Base-by-base conservation (phyloP, 257 asterid genomes). In the Pogostemon cablin region DNA sequence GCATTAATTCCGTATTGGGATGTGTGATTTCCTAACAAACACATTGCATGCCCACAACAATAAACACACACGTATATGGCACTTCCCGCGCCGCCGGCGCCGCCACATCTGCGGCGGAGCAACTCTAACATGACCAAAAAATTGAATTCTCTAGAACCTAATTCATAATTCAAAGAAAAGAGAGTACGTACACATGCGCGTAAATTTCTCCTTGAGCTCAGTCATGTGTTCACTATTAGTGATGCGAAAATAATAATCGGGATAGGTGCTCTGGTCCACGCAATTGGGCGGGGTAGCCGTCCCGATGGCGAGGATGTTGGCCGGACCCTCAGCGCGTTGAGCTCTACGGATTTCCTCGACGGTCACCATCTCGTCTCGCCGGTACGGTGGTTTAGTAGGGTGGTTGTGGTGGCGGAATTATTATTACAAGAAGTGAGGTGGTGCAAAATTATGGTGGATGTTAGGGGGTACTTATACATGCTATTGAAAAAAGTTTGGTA, bases 251-350 rank as follows among this genome's bases (percentile, higher is more conserved):
- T 88, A 90, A 71, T 74, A 88, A 47, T 90, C 96, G 0, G 96
- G 83, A 62, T 86, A 88, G 0, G 86, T 49, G 82, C 85, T 81
- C 68, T 90, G 97, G 5, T 90, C 89, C 2, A 86, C 83, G 47
- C 96, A 88, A 32, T 90, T 90, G 0, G 82, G n/a, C 0, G 97
- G 97, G 0, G 83, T 84, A 0, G 97, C 83, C 0, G 92, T 90
- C 5, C 96, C 96, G 4, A 90, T 90, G 3, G 97, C 96, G 59
- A 90, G 1, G 71, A 90, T 50, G 0, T 87, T 88, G n/a, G 96
- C 96, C 3, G 93, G 97, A 0, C 97, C 97, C 60, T 86, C 87
- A 0, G 97, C 96, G 48, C 96, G 71, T 72, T 86, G 93, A 9
- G 93, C 80, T 35, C 87, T 72, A 5, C 87, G 85, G 48, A 86